A percentile compares a stretch with the other conserved stretches of the same genome.
These are phyloP conservation scores for Passiflora organensis DNA, from an alignment of 345 rosid species.

Conservation along the genomic window DNA sequence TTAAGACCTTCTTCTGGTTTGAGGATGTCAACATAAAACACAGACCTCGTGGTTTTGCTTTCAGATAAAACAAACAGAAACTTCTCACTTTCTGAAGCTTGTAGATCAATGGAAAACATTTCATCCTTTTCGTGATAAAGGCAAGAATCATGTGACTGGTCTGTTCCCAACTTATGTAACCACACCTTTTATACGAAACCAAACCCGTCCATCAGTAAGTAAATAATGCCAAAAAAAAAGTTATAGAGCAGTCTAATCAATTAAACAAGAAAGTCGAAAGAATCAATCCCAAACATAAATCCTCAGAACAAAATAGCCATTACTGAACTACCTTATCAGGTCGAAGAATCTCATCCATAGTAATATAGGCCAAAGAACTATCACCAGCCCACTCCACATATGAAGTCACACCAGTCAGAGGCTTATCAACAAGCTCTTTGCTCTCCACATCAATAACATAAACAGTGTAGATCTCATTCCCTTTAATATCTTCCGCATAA, in stretches of 20 bases:
- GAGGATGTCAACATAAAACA: constrained; percentile 56
- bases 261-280: not conserved
- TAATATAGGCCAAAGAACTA: constrained; percentile 63
- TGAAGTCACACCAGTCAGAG: constrained; percentile 50
- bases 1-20: constrained; percentile 61
- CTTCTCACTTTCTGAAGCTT: constrained; percentile 70
- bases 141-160: constrained; percentile 61
- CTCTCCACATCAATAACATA: constrained; percentile 63
- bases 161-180: constrained; percentile 83
- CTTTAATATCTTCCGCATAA: constrained; percentile 83
- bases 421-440: constrained; percentile 39
- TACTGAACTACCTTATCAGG: constrained; percentile 76
- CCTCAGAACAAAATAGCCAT: not conserved
- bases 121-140: constrained; percentile 92
- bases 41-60: constrained; percentile 68
- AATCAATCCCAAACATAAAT: not conserved
- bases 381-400: constrained; percentile 76
- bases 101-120: constrained; percentile 62
- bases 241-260: too few species aligned
- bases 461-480: constrained; percentile 68
- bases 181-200: constrained; percentile 51
- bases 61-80: constrained; percentile 62
- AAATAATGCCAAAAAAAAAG: too few species aligned
- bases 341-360: constrained; percentile 84
- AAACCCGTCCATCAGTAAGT: constrained; percentile 4